Conservation (phyloP, 805 yeast species). For the Wickerhamomyces hampshirensis region DNA sequence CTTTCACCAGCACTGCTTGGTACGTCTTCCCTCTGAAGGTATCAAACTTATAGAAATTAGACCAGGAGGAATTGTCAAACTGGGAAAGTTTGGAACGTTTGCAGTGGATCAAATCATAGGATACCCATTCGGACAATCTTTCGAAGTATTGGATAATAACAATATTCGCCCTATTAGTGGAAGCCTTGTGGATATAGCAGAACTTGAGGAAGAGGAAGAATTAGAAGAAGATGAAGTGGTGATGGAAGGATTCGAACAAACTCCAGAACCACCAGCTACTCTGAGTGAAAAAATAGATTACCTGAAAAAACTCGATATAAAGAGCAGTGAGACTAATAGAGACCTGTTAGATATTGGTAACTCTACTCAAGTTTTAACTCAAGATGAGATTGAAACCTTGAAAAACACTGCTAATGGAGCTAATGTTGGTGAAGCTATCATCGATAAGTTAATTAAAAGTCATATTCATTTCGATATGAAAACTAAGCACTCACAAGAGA, state of each 20-base stretch:
- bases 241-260: constrained; percentile 33
- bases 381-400: constrained; percentile 79
- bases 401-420: constrained; percentile 63
- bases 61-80: constrained; percentile 53
- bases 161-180: constrained; percentile 41
- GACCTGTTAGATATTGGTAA: constrained; percentile 64
- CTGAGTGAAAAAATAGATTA: constrained; percentile 23
- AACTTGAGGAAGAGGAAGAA: constrained; percentile 23
- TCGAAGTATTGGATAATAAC: constrained; percentile 66
- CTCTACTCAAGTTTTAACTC: constrained; percentile 64
- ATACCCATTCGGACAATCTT: constrained; percentile 80
- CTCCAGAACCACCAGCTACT: constrained; percentile 23
- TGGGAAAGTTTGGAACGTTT: constrained; percentile 93
- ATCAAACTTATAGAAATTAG: constrained; percentile 66
- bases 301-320: constrained; percentile 27
- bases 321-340: constrained; percentile 57
- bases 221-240: constrained; percentile 19
- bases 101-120: constrained; percentile 72
- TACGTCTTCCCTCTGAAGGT: constrained; percentile 80
- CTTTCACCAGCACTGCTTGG: constrained; percentile 40
- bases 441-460: constrained; percentile 73
- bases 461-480: constrained; percentile 87
- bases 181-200: constrained; percentile 31
- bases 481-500: constrained; percentile 85
- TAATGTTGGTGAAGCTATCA: constrained; percentile 68